These are phyloP conservation scores for Medicago arabica DNA, from an alignment of 306 rosid genomes.

Conservation along the genomic window DNA sequence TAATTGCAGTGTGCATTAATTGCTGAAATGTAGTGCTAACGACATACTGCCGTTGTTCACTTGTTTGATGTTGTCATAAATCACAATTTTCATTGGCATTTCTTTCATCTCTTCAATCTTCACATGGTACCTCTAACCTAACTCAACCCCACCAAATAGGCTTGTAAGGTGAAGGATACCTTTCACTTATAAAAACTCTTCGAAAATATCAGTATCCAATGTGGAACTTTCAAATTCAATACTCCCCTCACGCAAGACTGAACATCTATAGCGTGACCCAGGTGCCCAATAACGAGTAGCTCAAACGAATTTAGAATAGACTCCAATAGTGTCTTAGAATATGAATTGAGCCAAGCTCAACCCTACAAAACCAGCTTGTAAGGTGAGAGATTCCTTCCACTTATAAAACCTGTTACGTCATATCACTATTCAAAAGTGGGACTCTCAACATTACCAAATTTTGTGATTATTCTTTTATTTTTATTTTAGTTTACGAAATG, in stretches of 20 bases:
- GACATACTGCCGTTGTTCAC: not conserved
- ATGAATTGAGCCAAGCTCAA: not conserved
- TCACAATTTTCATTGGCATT: conserved; percentile 17
- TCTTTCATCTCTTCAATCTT: not conserved
- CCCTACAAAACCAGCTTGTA: not conserved
- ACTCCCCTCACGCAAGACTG: not conserved
- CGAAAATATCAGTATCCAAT: not conserved
- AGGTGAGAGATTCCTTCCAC: conserved; percentile 1
- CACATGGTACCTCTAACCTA: not conserved
- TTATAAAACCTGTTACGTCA: not conserved
- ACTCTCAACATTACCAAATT: conserved; percentile 3
- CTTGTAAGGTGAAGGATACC: not conserved
- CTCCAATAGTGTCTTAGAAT: not conserved
- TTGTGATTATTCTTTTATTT: not conserved
- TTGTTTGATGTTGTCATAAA: conserved; percentile 4
- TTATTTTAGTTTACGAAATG: no score
- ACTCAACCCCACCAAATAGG: not conserved
- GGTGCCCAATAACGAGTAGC: not conserved
- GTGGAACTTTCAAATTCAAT: not conserved
- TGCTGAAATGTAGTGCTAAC: conserved; percentile 12
- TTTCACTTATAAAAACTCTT: not conserved
- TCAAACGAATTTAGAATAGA: not conserved
- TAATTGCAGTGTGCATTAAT: conserved; percentile 17
- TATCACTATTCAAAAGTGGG: not conserved
- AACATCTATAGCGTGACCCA: not conserved